Evolutionary conservation across 2,329 filamentous ascomycete species (phyloP), one percentile per base, ranked within the genome.

Genomic region (Fusarium clavum): DNA sequence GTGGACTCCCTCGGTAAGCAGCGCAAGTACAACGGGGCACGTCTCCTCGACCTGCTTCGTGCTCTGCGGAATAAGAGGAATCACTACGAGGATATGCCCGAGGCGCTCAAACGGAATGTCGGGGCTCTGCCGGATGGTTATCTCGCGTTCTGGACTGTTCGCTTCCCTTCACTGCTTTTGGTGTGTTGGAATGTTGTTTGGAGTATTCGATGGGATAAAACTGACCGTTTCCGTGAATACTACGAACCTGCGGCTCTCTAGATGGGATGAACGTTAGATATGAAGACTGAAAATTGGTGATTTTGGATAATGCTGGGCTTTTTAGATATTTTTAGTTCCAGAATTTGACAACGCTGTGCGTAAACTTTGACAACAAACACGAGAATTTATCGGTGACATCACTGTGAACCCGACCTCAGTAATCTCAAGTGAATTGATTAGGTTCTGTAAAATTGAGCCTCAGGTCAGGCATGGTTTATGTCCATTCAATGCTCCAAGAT

Each of bases 1-100:
- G 91, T 97, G 66, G 93, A 97, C 41, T 95, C 91, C 4, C 86
- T 98, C 9, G 94, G 94, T 62, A 97, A 97, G 81, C 95, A 98
- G 81, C 89, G 95, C 76, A 98, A 97, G 81, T 99, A 99, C 81
- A 96, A 92, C 0, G 94, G 94, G 1, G 87, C 88, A 3, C 88
- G 90, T 48, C 87, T 99, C 77, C 82, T 99, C 57, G 96, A 99
- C 80, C 85, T 99, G 24, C 83, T 99, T 22, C 88, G 96, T 3
- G 96, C 95, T 3, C 83, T 99, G 59, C 87, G 96, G 25, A 99
- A 99, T 81, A 99, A 99, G 87, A 93, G 92, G 75, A 97, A 98
- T 70, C 96, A 99, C 78, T 99, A 98, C 78, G 94, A 97, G 76
- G 96, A 99, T 79, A 95, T 99, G 93, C 87, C 92, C 9, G 92